Evolutionary conservation across 495 filamentous ascomycete species (phyloP).

Genomic region (Podospora pseudopauciseta): DNA sequence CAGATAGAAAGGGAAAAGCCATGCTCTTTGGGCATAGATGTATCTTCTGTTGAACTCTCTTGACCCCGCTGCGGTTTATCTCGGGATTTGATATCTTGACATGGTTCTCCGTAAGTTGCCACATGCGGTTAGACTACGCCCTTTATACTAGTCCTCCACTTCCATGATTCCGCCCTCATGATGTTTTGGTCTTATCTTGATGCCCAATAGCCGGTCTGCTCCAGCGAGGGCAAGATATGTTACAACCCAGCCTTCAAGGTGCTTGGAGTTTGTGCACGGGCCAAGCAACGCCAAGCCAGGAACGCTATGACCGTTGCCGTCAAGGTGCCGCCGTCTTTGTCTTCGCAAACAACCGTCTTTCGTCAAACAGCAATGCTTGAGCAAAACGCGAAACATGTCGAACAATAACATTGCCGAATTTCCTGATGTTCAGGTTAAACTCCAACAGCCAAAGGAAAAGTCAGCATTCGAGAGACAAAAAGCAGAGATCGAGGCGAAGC

Average conservation of each 20-base stretch:
- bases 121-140: neutral
- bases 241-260: neutral
- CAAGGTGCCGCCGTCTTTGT: neutral
- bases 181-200: neutral
- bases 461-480: constrained; percentile 91
- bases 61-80: neutral
- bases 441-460: constrained; percentile 78
- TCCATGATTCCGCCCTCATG: neutral
- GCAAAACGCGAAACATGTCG: constrained; percentile 36
- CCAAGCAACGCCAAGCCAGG: neutral
- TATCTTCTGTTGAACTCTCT: neutral
- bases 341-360: neutral
- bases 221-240: too few species aligned
- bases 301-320: neutral
- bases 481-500: constrained; percentile 90
- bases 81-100: neutral
- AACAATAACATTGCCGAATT: constrained; percentile 55
- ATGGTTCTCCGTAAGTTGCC: neutral
- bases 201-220: neutral
- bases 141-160: neutral
- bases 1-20: neutral
- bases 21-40: neutral
- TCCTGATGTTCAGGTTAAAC: constrained; percentile 78
- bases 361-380: constrained; percentile 21
- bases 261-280: neutral